Percentiles rank a stretch among this genome's conserved stretches.
Conservation (phyloP, 306 rosid species). For the Inga laurina region DNA sequence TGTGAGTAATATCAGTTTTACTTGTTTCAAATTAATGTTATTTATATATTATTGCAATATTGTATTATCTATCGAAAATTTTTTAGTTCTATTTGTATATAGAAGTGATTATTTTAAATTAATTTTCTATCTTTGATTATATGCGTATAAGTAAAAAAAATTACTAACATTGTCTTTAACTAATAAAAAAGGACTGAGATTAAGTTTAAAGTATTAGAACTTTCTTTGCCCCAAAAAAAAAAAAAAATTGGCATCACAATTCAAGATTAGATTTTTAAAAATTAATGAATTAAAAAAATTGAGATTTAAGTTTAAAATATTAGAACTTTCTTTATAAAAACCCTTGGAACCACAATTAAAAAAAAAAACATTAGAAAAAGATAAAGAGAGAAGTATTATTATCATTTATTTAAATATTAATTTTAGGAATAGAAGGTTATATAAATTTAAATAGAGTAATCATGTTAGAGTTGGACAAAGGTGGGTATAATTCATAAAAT, state of each 20-base stretch:
- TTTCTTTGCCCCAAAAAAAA: too few relatives aligned
- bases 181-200: neutral
- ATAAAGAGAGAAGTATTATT: too few relatives aligned
- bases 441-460: neutral
- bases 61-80: neutral
- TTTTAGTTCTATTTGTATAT: neutral
- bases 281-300: too few relatives aligned
- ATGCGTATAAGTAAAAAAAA: neutral
- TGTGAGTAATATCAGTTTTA: conserved; percentile 45
- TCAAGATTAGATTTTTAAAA: too few relatives aligned
- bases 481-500: too few relatives aligned
- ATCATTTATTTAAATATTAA: too few relatives aligned
- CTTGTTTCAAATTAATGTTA: neutral
- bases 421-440: neutral
- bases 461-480: neutral
- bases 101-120: neutral
- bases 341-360: neutral
- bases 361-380: too few relatives aligned
- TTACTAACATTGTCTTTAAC: too few relatives aligned
- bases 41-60: too few relatives aligned
- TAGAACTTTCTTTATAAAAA: too few relatives aligned
- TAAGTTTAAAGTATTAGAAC: neutral
- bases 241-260: neutral
- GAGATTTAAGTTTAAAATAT: neutral
- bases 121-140: too few relatives aligned